phyloP scores from a whole-genome alignment of 108 stramenopile genomes.

The Asterionellopsis glacialis region DNA sequence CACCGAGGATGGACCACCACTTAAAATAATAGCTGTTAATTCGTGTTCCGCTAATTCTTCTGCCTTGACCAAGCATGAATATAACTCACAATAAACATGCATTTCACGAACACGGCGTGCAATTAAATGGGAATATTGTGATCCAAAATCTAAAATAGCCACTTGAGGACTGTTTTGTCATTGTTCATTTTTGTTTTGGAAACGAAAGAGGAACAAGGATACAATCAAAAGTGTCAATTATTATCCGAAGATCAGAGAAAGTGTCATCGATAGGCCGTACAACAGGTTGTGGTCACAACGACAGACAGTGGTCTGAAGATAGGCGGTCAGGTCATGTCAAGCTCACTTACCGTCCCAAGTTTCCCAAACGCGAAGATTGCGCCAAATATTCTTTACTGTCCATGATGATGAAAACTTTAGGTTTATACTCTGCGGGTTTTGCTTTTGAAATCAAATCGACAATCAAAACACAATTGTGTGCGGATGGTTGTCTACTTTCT shows the following conservation, averaged over 20 bases:
- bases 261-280: too few relatives aligned
- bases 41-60: conserved; percentile 77
- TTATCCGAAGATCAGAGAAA: neutral
- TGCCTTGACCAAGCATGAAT: conserved; percentile 87
- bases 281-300: too few relatives aligned
- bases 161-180: conserved; percentile 71
- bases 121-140: conserved; percentile 98
- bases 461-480: too few relatives aligned
- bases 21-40: conserved; percentile 88
- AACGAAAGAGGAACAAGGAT: neutral
- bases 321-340: neutral
- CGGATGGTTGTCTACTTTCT: too few relatives aligned
- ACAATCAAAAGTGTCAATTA: neutral
- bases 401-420: conserved; percentile 14
- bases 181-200: neutral
- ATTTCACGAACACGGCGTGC: conserved; percentile 96
- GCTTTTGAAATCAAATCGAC: too few relatives aligned
- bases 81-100: conserved; percentile 95
- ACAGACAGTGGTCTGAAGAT: too few relatives aligned
- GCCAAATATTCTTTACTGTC: conserved; percentile 43
- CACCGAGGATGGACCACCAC: conserved; percentile 91
- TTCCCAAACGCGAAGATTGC: conserved; percentile 66
- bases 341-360: conserved; percentile 54
- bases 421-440: too few relatives aligned
- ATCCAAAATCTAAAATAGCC: conserved; percentile 98